phyloP scores from a whole-genome alignment of 1,284 basidiomycete species.

The Neonothopanus nambi region DNA sequence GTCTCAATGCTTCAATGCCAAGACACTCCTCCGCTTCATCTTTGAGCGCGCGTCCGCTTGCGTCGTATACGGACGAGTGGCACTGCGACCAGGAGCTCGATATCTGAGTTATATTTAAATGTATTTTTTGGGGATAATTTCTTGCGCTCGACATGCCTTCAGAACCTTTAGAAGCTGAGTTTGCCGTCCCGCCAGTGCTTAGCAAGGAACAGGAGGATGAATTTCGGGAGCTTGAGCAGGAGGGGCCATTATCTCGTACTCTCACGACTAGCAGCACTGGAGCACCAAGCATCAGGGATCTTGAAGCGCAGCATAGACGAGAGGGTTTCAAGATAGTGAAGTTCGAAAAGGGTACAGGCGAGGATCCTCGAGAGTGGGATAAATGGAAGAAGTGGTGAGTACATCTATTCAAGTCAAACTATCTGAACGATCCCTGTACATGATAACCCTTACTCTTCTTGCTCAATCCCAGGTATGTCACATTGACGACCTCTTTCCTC shows the following conservation, averaged over 20 bases:
- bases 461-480: slow-evolving; percentile 33
- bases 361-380: slow-evolving; percentile 39
- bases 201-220: slow-evolving; percentile 31
- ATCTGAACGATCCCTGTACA: too few relatives aligned
- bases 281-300: background rate
- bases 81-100: too few relatives aligned
- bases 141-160: slow-evolving; percentile 28
- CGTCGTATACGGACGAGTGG: too few relatives aligned
- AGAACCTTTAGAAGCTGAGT: slow-evolving; percentile 37
- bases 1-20: too few relatives aligned
- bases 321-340: slow-evolving; percentile 32
- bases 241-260: slow-evolving; percentile 22
- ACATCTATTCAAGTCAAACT: too few relatives aligned
- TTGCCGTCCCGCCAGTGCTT: slow-evolving; percentile 30
- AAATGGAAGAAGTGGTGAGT: slow-evolving; percentile 34
- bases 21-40: too few relatives aligned
- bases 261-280: background rate
- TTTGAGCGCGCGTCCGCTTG: too few relatives aligned
- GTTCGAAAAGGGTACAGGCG: slow-evolving; percentile 35
- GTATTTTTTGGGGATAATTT: background rate
- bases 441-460: background rate
- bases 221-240: slow-evolving; percentile 28
- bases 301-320: slow-evolving; percentile 21
- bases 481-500: slow-evolving; percentile 32
- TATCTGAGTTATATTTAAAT: too few relatives aligned